Conservation (phyloP, 352 stramenopile genomes). For the Globisporangium perplexum region DNA sequence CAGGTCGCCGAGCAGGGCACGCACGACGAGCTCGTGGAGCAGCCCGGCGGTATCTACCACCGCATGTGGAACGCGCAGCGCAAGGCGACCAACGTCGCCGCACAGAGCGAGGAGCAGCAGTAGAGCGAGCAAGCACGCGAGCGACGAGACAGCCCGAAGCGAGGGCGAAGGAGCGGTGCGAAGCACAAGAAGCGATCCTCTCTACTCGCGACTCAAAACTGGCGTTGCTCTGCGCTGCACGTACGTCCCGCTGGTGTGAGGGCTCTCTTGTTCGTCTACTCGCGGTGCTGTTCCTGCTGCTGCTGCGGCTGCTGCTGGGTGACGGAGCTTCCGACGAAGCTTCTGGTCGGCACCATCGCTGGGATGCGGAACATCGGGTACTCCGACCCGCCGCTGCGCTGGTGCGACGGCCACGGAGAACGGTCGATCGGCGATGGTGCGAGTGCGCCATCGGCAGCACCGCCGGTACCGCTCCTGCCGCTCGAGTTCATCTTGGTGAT, state of each 20-base stretch:
- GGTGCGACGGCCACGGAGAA: slow-evolving; percentile 21
- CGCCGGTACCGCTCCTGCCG: not conserved
- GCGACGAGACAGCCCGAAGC: too few species aligned
- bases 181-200: too few species aligned
- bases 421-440: slow-evolving; percentile 42
- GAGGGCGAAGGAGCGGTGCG: too few species aligned
- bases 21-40: slow-evolving; percentile 86
- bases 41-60: slow-evolving; percentile 66
- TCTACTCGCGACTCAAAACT: too few species aligned
- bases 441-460: slow-evolving; percentile 14
- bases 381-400: slow-evolving; percentile 22
- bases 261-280: not conserved
- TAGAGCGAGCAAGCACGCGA: not conserved
- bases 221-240: not conserved
- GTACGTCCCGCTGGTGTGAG: not conserved
- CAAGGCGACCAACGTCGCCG: slow-evolving; percentile 22
- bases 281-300: not conserved
- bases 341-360: slow-evolving; percentile 28
- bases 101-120: not conserved
- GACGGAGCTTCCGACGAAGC: slow-evolving; percentile 8
- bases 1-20: slow-evolving; percentile 85
- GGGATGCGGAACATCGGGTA: slow-evolving; percentile 71
- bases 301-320: not conserved
- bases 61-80: slow-evolving; percentile 77
- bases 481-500: slow-evolving; percentile 56